Evolutionary conservation across 345 rosid species (phyloP).

Genomic region (Brassica cretica): DNA sequence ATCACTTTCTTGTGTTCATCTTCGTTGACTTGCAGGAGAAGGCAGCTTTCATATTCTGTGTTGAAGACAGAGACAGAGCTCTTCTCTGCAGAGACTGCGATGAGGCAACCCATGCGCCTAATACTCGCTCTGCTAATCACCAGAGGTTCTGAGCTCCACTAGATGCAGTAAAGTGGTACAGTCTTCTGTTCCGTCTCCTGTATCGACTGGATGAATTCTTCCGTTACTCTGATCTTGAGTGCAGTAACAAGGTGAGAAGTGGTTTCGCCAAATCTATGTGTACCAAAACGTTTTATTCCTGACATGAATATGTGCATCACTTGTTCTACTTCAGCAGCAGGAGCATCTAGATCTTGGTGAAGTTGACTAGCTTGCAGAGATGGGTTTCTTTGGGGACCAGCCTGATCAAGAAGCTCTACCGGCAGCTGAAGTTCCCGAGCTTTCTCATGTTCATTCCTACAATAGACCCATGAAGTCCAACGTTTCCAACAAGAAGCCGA

Average conservation of each 20-base stretch:
- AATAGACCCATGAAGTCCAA: slow-evolving; percentile 50
- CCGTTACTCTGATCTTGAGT: slow-evolving; percentile 61
- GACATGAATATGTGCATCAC: slow-evolving; percentile 15
- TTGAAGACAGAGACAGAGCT: slow-evolving; percentile 96
- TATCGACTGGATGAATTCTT: slow-evolving; percentile 77
- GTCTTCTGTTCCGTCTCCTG: slow-evolving; percentile 41
- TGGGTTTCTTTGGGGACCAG: slow-evolving; percentile 63
- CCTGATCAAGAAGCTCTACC: slow-evolving; percentile 55
- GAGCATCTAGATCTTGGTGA: slow-evolving; percentile 79
- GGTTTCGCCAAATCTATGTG: background rate
- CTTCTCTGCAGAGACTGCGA: slow-evolving; percentile 88
- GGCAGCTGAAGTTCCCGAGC: slow-evolving; percentile 90
- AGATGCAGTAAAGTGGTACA: slow-evolving; percentile 54
- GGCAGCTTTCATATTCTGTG: slow-evolving; percentile 93
- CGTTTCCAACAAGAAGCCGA: slow-evolving; percentile 69
- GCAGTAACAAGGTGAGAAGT: slow-evolving; percentile 64
- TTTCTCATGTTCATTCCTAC: slow-evolving; percentile 45
- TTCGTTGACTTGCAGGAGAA: slow-evolving; percentile 64
- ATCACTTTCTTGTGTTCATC: slow-evolving; percentile 16
- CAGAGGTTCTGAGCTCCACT: slow-evolving; percentile 69
- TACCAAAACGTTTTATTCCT: too few species aligned
- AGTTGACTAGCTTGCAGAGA: slow-evolving; percentile 74
- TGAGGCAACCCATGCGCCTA: slow-evolving; percentile 71
- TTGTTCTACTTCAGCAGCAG: background rate
- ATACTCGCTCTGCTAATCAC: slow-evolving; percentile 85